Base-by-base conservation (phyloP, 2,329 filamentous ascomycete genomes). In the Fusarium sambucinum region DNA sequence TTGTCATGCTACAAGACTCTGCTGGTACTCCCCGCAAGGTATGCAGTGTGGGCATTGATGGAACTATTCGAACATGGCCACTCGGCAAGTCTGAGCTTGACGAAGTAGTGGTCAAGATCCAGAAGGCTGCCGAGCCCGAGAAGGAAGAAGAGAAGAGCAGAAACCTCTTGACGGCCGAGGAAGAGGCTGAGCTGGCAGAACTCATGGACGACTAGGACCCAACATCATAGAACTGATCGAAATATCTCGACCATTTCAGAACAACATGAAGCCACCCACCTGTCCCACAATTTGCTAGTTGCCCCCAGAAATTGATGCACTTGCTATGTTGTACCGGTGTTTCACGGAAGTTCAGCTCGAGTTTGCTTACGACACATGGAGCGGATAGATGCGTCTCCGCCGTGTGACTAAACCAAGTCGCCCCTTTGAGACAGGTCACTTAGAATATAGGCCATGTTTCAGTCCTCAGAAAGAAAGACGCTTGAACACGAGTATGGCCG, bases 121-220 rank as follows among this genome's bases (percentile, higher is more conserved):
- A 75, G 45, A 78, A 84, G 69, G 83, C 82, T 51, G 75, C 77
- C 56, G 85, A 87, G 69, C 84, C 86, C 4, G 83, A 85, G 70
- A 81, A 81, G 70, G 81, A 81, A 44, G 81, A 83, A n/a, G 29
- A 54, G 59, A 75, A 77, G 70, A 78, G 78, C 33, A 80, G 80
- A 67, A 81, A 83, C 38, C 63, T 89, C 75, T 81, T 97, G 79
- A 97, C 94, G 7, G 91, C 88, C 14, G 95, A 98, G 72, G 96
- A 99, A 78, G 95, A 98, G 79, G 90, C 92, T 6, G 96, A 98
- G 78, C 83, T 99, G 68, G 94, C 93, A 16, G 96, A 94, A 68
- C 80, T 99, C 77, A 92, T 99, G 92, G 93, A 90, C 66, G 90
- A 92, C 66, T 85, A 78, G 68, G 58, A 30, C 16, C 11, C 53